Base-by-base conservation (phyloP, 148 eudicot species). In the Talinum fruticosum region DNA sequence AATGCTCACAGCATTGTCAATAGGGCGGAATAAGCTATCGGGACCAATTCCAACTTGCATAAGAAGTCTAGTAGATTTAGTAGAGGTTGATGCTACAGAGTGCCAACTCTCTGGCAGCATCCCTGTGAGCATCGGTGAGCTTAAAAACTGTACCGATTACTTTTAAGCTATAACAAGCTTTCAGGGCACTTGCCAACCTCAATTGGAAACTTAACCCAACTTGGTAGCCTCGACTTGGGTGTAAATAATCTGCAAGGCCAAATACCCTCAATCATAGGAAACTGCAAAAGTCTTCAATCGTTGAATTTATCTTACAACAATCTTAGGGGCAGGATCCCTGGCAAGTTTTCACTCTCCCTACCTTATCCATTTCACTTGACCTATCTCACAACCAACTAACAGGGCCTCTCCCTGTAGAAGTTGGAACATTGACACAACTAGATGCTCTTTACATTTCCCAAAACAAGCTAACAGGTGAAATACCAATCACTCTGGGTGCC, bases 201-300 rank as follows among this genome's bases (percentile, higher is more conserved):
- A 19, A 35, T 84, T 0, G 89, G 87, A 83, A 84, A 84, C 65
- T 62, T 88, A 29, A 80, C 82, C 53, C 26, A 45, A 34, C 16
- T 88, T 13, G 75, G 23, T 49, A 5, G 2, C 33, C 38, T 83
- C 15, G 21, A 6, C 19, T n/a, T 86, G 21, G 62, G 49, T 23
- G 10, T 3, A 29, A 84, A 88, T 66, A 37, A 51, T 19, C 77
- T 86, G 19, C 44, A 79, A 16, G 86, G 89, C 2, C 38, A 30
- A 15, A 86, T 88, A 62, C 91, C 91, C 35, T 21, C 79, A 30
- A 37, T 57, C 26, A 26, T 86, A 16, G 89, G 86, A 37, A 83
- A 78, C 23, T 88, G 86, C 49, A 47, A 65, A 38, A 74, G 65
- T 18, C 67, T 88, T 14, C 33, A n/a, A 29, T 4, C 2, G 0